A percentile compares a stretch with the other conserved stretches of the same genome.
phyloP scores from a whole-genome alignment of 179 eudicot species.

The Patellifolia procumbens region DNA sequence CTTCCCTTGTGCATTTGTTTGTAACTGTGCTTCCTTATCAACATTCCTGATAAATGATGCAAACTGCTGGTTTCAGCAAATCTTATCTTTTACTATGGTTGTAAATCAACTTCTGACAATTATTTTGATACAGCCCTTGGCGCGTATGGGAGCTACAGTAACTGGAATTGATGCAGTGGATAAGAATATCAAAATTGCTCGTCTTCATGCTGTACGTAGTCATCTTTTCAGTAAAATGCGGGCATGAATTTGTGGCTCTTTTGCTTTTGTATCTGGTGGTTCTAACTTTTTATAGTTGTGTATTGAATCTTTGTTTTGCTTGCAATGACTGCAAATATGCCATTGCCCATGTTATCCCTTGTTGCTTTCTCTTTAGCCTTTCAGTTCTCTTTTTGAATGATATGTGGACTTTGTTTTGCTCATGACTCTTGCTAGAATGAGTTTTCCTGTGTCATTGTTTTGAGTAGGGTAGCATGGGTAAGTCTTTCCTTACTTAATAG shows the following conservation, averaged over 20 bases:
- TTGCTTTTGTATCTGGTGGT: background rate
- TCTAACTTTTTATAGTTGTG: background rate
- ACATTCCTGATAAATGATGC: background rate
- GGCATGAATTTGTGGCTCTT: background rate
- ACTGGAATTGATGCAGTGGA: slow-evolving; percentile 93
- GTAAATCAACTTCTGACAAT: background rate
- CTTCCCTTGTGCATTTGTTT: background rate
- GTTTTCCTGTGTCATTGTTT: background rate
- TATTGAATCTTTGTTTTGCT: slow-evolving; percentile 3
- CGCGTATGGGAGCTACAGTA: slow-evolving; percentile 95
- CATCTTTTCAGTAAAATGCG: slow-evolving; percentile 6
- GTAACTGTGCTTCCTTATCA: background rate
- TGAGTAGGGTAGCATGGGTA: background rate
- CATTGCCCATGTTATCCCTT: background rate
- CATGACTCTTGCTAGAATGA: background rate
- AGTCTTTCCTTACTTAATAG: background rate
- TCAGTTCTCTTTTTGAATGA: background rate
- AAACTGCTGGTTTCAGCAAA: background rate
- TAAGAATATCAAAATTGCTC: slow-evolving; percentile 85
- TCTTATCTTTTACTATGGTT: background rate
- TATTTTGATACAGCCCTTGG: slow-evolving; percentile 68
- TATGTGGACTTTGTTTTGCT: background rate
- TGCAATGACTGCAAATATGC: background rate
- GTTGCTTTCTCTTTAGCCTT: background rate
- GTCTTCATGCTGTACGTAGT: slow-evolving; percentile 80